Percentiles rank a stretch among this genome's conserved stretches.
phyloP scores from a whole-genome alignment of 805 yeast genomes.

The Yarrowia osloensis region DNA sequence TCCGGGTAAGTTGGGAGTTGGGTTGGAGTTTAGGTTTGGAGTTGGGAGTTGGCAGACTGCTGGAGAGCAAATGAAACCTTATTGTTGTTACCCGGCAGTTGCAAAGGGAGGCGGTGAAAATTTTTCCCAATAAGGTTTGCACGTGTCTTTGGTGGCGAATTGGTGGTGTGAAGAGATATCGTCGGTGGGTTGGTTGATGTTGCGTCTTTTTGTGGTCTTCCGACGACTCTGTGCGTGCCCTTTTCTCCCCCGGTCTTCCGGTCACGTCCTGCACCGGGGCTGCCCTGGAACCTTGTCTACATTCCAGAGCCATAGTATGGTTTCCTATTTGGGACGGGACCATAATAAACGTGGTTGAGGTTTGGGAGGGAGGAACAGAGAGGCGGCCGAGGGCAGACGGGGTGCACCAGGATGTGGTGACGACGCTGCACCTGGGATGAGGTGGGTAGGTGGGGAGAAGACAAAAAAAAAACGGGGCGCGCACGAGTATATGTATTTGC shows the following conservation, averaged over 20 bases:
- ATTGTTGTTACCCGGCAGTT: background rate
- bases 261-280: background rate
- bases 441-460: too few species aligned
- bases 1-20: conserved; percentile 11
- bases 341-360: conserved; percentile 8
- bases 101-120: background rate
- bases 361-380: background rate
- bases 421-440: too few species aligned
- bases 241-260: background rate
- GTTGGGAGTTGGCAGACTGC: too few species aligned
- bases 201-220: too few species aligned
- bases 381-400: too few species aligned
- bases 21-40: too few species aligned
- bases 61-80: background rate
- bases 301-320: conserved; percentile 17
- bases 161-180: too few species aligned
- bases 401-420: too few species aligned
- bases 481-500: background rate
- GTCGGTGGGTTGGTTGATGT: too few species aligned
- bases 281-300: background rate
- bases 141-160: conserved; percentile 2
- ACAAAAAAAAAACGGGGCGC: too few species aligned
- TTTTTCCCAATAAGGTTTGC: conserved; percentile 26
- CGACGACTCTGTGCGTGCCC: too few species aligned
- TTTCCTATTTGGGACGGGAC: conserved; percentile 11